A percentile compares a stretch with the other conserved stretches of the same genome.
phyloP scores from a whole-genome alignment of 2,329 filamentous ascomycete species.

The Cyphellophora attinorum region DNA sequence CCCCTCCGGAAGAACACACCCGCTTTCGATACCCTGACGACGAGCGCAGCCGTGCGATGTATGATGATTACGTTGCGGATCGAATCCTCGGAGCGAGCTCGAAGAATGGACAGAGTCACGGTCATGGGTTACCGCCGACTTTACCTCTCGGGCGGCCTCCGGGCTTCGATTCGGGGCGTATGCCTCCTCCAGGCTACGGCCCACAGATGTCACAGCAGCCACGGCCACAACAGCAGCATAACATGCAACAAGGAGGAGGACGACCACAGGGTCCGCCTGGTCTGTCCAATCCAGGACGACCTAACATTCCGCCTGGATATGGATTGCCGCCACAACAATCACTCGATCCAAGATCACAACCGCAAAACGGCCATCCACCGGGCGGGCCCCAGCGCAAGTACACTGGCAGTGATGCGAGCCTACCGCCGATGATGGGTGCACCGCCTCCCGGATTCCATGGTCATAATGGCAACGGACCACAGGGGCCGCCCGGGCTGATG shows the following conservation, averaged over 20 bases:
- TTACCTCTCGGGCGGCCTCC: not conserved
- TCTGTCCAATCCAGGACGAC: not conserved
- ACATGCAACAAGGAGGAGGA: not conserved
- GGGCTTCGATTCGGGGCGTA: not conserved
- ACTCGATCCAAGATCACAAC: not conserved
- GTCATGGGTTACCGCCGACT: not conserved
- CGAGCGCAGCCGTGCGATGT: not conserved
- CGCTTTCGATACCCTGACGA: not conserved
- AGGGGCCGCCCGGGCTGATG: conserved; percentile 16
- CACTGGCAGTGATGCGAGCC: conserved; percentile 11
- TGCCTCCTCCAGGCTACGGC: not conserved
- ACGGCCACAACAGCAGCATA: not conserved
- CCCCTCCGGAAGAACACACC: not conserved
- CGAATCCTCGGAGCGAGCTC: not conserved
- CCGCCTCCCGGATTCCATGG: conserved; percentile 30
- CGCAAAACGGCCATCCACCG: not conserved
- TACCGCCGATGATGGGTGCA: conserved; percentile 25
- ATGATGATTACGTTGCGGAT: not conserved
- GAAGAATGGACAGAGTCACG: not conserved
- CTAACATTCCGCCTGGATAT: conserved; percentile 1
- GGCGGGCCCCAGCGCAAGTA: conserved; percentile 14
- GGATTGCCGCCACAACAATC: not conserved
- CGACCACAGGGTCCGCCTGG: not conserved
- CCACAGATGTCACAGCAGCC: not conserved
- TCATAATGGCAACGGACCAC: conserved; percentile 24